Evolutionary conservation across 108 stramenopile genomes (phyloP), one percentile per base, ranked within the genome.

Genomic region (Nitzschia sp.): DNA sequence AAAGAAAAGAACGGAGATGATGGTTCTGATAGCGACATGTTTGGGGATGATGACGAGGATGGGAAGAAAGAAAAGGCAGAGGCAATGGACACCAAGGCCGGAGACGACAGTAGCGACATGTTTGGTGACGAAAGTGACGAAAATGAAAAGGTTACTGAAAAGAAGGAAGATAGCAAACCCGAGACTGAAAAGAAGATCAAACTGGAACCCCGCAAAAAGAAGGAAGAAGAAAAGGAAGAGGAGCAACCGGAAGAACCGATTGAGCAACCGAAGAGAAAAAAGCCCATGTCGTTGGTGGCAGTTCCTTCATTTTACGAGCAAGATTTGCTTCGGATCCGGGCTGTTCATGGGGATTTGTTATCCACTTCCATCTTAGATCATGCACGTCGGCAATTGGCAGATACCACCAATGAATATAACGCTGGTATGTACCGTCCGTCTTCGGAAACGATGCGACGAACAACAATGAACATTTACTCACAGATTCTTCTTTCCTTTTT

Each of bases 271-370:
- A 83, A 78, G 69, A 54, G 54, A 50, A 75, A 61, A 30, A 78
- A 75, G 35, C 76, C 74, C 5, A 83, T 90, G 67, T 85, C 87
- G 1, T 53, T 90, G 23, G 66, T 47, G 27, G 77, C 92, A 28
- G 80, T 80, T 22, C 92, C 92, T 32, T 89, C 87, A 1, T 90
- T 90, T 48, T 54, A 84, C 61, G 78, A 84, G 13, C 87, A 87
- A 64, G 92, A 90, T 71, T 53, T 83, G 50, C 45, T 65, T 19
- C 72, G 89, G 1, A 76, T 90, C 29, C 63, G 66, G 58, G 58
- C 68, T 9, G 70, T 93, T 33, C 92, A 90, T 30, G 52, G 47
- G 11, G 85, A 86, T 28, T 53, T 86, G 45, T 44, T 82, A 63
- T 21, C 31, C 2, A 45, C 45, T 0, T 75, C 79, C 3, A 75